Evolutionary conservation across 2,329 filamentous ascomycete genomes (phyloP), one percentile per base, ranked within the genome.

Genomic region (Neofusicoccum sp.): DNA sequence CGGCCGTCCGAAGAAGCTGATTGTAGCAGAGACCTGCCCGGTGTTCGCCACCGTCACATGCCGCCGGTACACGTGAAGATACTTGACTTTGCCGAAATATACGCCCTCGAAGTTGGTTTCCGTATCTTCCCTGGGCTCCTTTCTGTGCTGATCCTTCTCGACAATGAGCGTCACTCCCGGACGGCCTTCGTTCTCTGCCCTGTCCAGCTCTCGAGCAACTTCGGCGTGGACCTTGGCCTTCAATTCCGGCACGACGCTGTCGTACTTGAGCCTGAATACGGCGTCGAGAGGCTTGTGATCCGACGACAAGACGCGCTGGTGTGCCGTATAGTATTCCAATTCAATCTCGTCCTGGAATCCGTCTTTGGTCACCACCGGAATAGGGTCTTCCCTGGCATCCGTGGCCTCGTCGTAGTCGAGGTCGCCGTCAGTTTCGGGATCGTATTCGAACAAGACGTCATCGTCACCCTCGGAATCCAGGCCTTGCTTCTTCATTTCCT

Each of bases 251-350:
- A 96, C 86, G 1, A 96, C 90, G 0, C 90, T 89, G 64, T 97
- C 90, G 70, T 95, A 97, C 45, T 89, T 88, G 6, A 99, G 76
- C 0, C 85, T 88, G 70, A 98, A 98, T 0, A 93, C 79, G 0
- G 92, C 91, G 62, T 88, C 85, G 1, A 99, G 78, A 0, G 95
- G 96, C 72, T 99, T 99, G 75, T 99, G 95, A 68, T 99, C 95
- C 0, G 93, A 98, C 0, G 93, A 96, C 14, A 90, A 84, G 26
- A 99, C 88, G 16, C 89, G 84, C 73, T 98, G 95, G 69, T 98
- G 91, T 0, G 93, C 93, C 0, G 87, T 86, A 72, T 99, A 99
- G 61, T 89, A 80, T 58, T 86, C 79, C n/a, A 87, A 73, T 26
- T 73, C 69, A 30, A 87, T 78, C 47, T 79, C 76, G 61, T 86